Evolutionary conservation across 441 rosid species (phyloP), one percentile per base, ranked within the genome.

Genomic region (Adansonia madagascariensis): DNA sequence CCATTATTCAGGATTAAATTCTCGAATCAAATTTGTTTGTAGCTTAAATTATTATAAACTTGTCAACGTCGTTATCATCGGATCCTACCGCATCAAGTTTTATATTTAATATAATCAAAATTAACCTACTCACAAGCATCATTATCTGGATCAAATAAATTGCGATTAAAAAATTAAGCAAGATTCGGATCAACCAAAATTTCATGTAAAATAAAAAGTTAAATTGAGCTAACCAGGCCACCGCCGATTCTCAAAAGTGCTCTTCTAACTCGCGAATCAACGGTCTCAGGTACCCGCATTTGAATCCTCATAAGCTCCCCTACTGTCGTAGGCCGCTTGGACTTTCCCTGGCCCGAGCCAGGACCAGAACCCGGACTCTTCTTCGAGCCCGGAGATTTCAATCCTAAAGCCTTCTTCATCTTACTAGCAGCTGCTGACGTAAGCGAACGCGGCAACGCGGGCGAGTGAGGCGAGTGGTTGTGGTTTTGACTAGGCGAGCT

Each of bases 271-370:
- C 99, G 88, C 0, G 96, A 91, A 87, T 96, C 99, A 31, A 89
- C 86, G 1, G 81, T 73, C 79, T 94, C 98, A 14, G 96, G 78
- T 7, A 94, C 91, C 75, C 88, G 83, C 98, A 96, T 94, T 90
- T 96, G 99, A 61, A 77, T 78, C 90, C 96, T 88, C 95, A 96
- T 92, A 80, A 96, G 86, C 88, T 96, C 98, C 89, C 98, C 98
- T 17, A 96, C 91, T 3, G 98, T 96, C 82, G 90, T 75, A 35
- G 94, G 86, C 71, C 85, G 88, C 85, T 80, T 91, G 46, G 82
- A 39, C 85, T 89, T 94, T 8, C 88, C 92, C 71, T 71, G 86
- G 11, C 91, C 90, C 8, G 97, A 88, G 22, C 91, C 88, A 0
- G 88, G 72, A 2, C 86, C 93, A 8, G 92, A 86, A 1, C 92